Base-by-base conservation (phyloP, 225 moss, liverwort and hornwort genomes). In the Pseudisothecium myosuroides region DNA sequence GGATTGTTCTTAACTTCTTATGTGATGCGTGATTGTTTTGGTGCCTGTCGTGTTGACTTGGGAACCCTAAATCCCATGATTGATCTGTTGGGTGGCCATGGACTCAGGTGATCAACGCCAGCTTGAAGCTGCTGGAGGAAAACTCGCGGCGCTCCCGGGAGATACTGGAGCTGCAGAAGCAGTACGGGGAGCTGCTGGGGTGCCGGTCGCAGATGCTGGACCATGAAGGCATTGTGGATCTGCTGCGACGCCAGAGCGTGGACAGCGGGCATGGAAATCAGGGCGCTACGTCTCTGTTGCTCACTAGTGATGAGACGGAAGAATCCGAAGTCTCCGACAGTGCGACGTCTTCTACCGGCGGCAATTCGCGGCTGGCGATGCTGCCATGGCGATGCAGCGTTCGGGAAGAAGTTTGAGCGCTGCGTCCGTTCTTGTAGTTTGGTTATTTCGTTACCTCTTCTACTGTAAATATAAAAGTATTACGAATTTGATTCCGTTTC, bases 81-180 rank as follows among this genome's bases (percentile, higher is more conserved):
- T 61, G 22, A 61, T 61, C 81, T 61, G 77, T 22, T 45, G 81
- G 32, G 22, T 81, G 43, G 32, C 32, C 32, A 61, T 32, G 81
- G 61, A 50, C 26, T 37, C 69, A 87, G 87, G 98, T 98, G 86
- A 98, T 98, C 89, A 97, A 98, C 77, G 97, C 98, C 22, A 98
- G 97, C 91, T 91, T 98, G 91, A 97, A 97, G 88, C 87, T 98
- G 32, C 83, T 98, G 66, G 97, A 98, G 90, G 97, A 98, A 88
- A 98, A 97, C 43, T 97, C 97, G 55, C 91, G 97, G 60, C 93
- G 97, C 27, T 98, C 98, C 11, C 87, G 91, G 75, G 98, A 98
- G 87, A 97, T 98, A 80, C 93, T 96, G 23, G 98, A 96, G 89
- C 93, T 97, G 66, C 97, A 97, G 90, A 98, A 95, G 85, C 98